A percentile compares a stretch with the other conserved stretches of the same genome.
Evolutionary conservation across 2,329 filamentous ascomycete species (phyloP).

Genomic region (Penicillium brasilianum): DNA sequence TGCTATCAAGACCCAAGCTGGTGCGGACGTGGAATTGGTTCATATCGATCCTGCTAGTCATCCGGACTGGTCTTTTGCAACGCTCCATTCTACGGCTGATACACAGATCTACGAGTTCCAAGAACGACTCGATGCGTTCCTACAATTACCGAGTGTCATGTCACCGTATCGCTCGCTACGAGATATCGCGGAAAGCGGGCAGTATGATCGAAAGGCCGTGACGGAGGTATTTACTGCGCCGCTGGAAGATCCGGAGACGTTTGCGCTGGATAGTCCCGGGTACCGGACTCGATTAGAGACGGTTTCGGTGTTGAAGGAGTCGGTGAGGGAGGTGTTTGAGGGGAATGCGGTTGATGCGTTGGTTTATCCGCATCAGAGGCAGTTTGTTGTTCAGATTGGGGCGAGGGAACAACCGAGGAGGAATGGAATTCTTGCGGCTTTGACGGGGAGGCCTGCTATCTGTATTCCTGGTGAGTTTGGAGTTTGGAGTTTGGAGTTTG

Average conservation of each 20-base stretch:
- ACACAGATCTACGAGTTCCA: slow-evolving; percentile 67
- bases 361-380: slow-evolving; percentile 69
- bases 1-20: neutral
- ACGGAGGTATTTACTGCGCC: slow-evolving; percentile 64
- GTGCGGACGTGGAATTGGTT: slow-evolving; percentile 36
- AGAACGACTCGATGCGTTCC: slow-evolving; percentile 61
- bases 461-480: slow-evolving; percentile 42
- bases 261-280: slow-evolving; percentile 57
- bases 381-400: slow-evolving; percentile 65
- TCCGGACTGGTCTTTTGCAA: slow-evolving; percentile 22
- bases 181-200: slow-evolving; percentile 56
- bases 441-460: slow-evolving; percentile 60
- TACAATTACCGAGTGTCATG: slow-evolving; percentile 45
- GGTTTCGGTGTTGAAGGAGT: slow-evolving; percentile 59
- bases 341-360: slow-evolving; percentile 59
- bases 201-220: slow-evolving; percentile 58
- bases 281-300: slow-evolving; percentile 56
- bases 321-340: slow-evolving; percentile 58
- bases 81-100: slow-evolving; percentile 55
- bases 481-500: neutral
- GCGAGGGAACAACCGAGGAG: slow-evolving; percentile 63
- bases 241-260: slow-evolving; percentile 57
- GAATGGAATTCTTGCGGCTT: slow-evolving; percentile 62
- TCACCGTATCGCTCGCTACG: slow-evolving; percentile 46
- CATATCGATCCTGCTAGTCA: slow-evolving; percentile 57